These are phyloP conservation scores for Fusarium sp. DNA, from an alignment of 2,329 filamentous ascomycete genomes.

Conservation along the genomic window DNA sequence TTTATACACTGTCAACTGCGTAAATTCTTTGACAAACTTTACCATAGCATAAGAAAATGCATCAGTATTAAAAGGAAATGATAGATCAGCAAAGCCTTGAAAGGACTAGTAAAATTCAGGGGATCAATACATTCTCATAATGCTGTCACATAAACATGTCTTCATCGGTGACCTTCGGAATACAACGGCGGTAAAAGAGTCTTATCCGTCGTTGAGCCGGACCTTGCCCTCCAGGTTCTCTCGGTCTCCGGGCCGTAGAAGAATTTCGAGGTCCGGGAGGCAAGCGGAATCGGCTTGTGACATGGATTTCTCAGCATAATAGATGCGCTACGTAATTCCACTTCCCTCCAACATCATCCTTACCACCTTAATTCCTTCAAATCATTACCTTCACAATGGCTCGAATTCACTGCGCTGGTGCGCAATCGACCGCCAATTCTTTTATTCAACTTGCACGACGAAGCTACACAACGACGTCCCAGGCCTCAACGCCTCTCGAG, in stretches of 20 bases:
- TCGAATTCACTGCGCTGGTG: constrained; percentile 50
- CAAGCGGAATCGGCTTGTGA: constrained; percentile 32
- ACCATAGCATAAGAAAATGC: not conserved
- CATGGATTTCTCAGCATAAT: constrained; percentile 43
- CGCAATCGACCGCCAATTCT: constrained; percentile 50
- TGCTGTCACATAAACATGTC: not conserved
- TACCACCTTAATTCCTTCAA: constrained; percentile 4
- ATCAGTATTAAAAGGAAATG: not conserved
- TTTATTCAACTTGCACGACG: constrained; percentile 55
- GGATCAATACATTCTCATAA: too few species aligned
- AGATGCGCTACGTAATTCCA: constrained; percentile 27
- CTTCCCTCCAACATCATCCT: constrained; percentile 12
- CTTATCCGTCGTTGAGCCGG: constrained; percentile 25
- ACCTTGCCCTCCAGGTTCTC: constrained; percentile 17
- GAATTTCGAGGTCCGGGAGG: constrained; percentile 38
- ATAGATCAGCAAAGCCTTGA: not conserved
- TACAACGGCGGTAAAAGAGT: not conserved
- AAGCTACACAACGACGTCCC: constrained; percentile 43
- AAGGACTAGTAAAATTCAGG: too few species aligned
- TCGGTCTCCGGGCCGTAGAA: constrained; percentile 31
- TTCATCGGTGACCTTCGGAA: not conserved
- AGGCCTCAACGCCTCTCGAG: constrained; percentile 46
- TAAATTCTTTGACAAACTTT: not conserved
- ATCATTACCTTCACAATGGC: constrained; percentile 42
- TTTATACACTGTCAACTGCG: not conserved